These are phyloP conservation scores for Epicoccum sorghinum DNA, from an alignment of 2,329 filamentous ascomycete genomes.

Conservation along the genomic window DNA sequence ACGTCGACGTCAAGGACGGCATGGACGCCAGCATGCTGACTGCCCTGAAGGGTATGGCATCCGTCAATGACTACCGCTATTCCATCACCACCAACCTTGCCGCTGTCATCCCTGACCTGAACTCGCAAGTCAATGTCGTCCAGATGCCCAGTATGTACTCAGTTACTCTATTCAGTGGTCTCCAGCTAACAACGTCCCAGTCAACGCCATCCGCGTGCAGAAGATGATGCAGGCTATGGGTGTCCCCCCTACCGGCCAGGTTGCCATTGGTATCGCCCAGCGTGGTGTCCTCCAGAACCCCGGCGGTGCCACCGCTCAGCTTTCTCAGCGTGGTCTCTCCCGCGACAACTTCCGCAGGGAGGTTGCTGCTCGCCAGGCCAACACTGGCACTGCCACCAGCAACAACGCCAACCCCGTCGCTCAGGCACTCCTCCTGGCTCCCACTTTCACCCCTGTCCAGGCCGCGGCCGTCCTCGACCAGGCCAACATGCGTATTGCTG, in stretches of 20 bases:
- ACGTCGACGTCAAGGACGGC: slow-evolving; percentile 44
- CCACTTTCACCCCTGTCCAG: slow-evolving; percentile 46
- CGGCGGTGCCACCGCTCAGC: slow-evolving; percentile 42
- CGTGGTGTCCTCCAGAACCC: slow-evolving; percentile 45
- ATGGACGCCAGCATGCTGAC: slow-evolving; percentile 42
- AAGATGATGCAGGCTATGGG: slow-evolving; percentile 45
- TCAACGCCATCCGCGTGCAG: slow-evolving; percentile 45
- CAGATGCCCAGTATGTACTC: slow-evolving; percentile 44
- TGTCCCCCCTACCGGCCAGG: slow-evolving; percentile 37
- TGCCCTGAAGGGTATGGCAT: slow-evolving; percentile 36
- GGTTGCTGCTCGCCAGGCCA: slow-evolving; percentile 27
- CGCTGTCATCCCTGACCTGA: slow-evolving; percentile 41
- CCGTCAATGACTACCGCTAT: slow-evolving; percentile 47
- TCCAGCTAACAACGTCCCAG: slow-evolving; percentile 25
- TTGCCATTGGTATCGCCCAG: slow-evolving; percentile 45
- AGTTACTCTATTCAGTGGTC: too few relatives aligned
- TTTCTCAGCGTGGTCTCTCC: slow-evolving; percentile 28
- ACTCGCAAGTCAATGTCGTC: slow-evolving; percentile 45
- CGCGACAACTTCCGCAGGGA: slow-evolving; percentile 34
- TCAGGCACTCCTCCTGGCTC: slow-evolving; percentile 39
- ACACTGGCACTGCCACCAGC: slow-evolving; percentile 22
- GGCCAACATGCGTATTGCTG: slow-evolving; percentile 44
- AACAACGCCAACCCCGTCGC: slow-evolving; percentile 42
- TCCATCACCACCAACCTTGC: slow-evolving; percentile 42
- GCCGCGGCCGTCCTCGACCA: slow-evolving; percentile 44